These are phyloP conservation scores for Mycena galericulata DNA, from an alignment of 768 basidiomycete species.

Conservation along the genomic window DNA sequence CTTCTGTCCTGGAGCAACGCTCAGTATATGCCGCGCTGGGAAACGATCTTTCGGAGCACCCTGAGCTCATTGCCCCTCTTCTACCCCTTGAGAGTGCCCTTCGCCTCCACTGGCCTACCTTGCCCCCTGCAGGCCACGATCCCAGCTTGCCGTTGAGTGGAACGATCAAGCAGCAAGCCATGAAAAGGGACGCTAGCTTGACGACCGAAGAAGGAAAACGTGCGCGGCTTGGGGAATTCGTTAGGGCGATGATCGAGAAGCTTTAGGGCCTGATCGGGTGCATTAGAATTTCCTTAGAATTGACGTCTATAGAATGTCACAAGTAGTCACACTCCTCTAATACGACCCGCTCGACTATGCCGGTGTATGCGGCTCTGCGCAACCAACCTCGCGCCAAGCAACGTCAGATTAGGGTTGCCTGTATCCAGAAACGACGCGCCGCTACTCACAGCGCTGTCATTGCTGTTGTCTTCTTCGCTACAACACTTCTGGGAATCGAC, in stretches of 20 bases:
- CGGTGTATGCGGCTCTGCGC: too few species aligned
- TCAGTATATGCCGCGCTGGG: constrained; percentile 48
- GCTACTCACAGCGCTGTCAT: not conserved
- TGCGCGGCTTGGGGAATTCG: constrained; percentile 20
- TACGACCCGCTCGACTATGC: too few species aligned
- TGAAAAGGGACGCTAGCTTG: constrained; percentile 56
- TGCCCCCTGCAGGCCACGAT: constrained; percentile 5
- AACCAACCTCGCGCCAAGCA: too few species aligned
- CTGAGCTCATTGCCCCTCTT: constrained; percentile 51
- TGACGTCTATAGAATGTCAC: too few species aligned
- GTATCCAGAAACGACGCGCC: not conserved
- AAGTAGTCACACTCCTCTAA: too few species aligned
- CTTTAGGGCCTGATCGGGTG: not conserved
- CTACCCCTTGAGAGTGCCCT: constrained; percentile 24
- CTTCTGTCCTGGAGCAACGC: constrained; percentile 65
- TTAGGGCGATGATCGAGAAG: constrained; percentile 2
- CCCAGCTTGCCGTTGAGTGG: constrained; percentile 1
- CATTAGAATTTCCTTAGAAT: too few species aligned
- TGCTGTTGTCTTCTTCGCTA: constrained; percentile 7
- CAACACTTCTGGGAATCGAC: not conserved
- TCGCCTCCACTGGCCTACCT: constrained; percentile 12
- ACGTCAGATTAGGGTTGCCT: not conserved
- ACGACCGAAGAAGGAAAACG: constrained; percentile 47
- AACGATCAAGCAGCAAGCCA: constrained; percentile 34
- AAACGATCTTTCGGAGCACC: constrained; percentile 53